Conservation (phyloP, 2,329 filamentous ascomycete genomes). For the Aspergillus ochraceoroseus region DNA sequence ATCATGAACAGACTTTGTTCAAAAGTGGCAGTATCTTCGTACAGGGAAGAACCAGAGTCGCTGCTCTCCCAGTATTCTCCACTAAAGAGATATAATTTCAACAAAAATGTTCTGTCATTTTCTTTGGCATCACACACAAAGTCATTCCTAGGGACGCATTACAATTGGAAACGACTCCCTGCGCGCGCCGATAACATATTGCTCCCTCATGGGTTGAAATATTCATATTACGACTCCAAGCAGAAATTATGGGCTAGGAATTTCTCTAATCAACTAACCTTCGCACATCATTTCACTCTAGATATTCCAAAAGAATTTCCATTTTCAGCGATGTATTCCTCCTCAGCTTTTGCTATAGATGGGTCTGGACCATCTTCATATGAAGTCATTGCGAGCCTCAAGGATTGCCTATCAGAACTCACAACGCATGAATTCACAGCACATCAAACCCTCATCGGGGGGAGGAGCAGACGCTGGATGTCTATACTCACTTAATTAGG, state of each 20-base stretch:
- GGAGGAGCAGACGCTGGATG: constrained; percentile 46
- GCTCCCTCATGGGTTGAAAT: constrained; percentile 45
- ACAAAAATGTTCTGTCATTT: constrained; percentile 20
- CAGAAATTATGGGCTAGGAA: constrained; percentile 40
- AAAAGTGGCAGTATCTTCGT: constrained; percentile 16
- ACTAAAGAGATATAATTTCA: constrained; percentile 25
- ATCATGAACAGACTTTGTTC: constrained; percentile 41
- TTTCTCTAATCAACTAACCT: constrained; percentile 31
- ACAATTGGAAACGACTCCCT: constrained; percentile 41
- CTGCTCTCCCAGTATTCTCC: constrained; percentile 34
- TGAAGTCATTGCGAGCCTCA: constrained; percentile 44
- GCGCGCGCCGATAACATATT: constrained; percentile 42
- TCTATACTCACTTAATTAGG: constrained; percentile 50
- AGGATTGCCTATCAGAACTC: constrained; percentile 45
- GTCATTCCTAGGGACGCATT: constrained; percentile 49
- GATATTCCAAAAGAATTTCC: constrained; percentile 38
- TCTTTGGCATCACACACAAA: constrained; percentile 47
- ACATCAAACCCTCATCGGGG: constrained; percentile 44
- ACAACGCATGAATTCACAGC: constrained; percentile 49
- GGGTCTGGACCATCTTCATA: constrained; percentile 48
- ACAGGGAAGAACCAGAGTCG: constrained; percentile 20
- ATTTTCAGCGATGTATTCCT: constrained; percentile 30
- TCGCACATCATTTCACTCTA: constrained; percentile 46
- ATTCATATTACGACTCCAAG: constrained; percentile 47
- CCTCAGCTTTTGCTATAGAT: constrained; percentile 27